Evolutionary conservation across 768 basidiomycete genomes (phyloP).

Genomic region (Sarcodon aspratus): DNA sequence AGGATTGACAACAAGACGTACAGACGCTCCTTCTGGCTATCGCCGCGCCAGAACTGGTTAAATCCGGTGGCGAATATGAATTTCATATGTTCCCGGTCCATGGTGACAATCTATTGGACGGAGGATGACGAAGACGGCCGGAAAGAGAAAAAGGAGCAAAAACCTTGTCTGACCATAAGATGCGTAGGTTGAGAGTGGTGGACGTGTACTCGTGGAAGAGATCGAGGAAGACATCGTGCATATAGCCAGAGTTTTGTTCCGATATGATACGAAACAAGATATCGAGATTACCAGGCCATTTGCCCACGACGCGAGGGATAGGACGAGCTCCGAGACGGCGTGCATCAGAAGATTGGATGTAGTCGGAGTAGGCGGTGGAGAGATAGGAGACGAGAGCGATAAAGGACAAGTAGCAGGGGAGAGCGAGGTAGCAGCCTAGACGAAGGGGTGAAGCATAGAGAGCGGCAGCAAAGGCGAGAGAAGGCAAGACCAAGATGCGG

Average conservation of each 20-base stretch:
- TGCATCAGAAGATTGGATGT: too few relatives aligned
- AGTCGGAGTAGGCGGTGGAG: too few relatives aligned
- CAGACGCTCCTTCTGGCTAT: conserved; percentile 54
- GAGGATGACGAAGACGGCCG: not conserved
- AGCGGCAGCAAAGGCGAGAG: too few relatives aligned
- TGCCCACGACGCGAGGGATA: conserved; percentile 33
- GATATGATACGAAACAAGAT: conserved; percentile 44
- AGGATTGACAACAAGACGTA: conserved; percentile 18
- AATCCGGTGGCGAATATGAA: conserved; percentile 58
- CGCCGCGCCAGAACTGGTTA: conserved; percentile 55
- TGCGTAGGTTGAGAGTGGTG: conserved; percentile 56
- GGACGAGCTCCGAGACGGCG: too few relatives aligned
- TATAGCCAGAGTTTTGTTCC: conserved; percentile 47
- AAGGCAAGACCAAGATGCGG: too few relatives aligned
- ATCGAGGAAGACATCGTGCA: conserved; percentile 50
- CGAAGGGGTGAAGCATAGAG: too few relatives aligned
- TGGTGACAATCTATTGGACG: conserved; percentile 48
- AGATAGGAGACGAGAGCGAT: too few relatives aligned
- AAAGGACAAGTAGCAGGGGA: too few relatives aligned
- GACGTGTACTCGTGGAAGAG: conserved; percentile 61
- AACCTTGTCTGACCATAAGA: conserved; percentile 63
- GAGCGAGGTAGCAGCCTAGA: too few relatives aligned
- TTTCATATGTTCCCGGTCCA: conserved; percentile 63
- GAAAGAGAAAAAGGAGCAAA: not conserved
- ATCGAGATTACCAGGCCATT: conserved; percentile 75